Evolutionary conservation across 148 eudicot genomes (phyloP).

Genomic region (Gaultheria prostrata): DNA sequence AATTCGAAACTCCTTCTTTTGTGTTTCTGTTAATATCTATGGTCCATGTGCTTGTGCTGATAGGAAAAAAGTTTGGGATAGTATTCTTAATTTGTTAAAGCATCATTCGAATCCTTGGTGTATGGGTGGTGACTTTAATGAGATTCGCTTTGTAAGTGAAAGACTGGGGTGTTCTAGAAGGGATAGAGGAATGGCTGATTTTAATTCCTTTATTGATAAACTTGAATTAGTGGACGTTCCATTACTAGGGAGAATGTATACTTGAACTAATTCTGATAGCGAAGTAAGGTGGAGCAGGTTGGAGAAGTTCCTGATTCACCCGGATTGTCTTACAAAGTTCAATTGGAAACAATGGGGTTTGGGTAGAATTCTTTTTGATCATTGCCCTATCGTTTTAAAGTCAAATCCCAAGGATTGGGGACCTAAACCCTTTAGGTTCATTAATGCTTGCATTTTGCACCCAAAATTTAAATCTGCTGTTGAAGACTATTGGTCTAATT

Average conservation of each 20-base stretch:
- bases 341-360: not conserved
- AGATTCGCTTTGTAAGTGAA: not conserved
- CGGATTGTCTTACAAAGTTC: too few species aligned
- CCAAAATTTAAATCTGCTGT: too few species aligned
- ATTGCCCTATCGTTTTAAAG: not conserved
- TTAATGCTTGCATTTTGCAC: not conserved
- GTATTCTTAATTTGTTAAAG: too few species aligned
- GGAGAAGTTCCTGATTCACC: not conserved
- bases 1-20: too few species aligned
- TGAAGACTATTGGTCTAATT: not conserved
- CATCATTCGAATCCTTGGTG: not conserved
- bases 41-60: not conserved
- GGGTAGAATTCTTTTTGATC: not conserved
- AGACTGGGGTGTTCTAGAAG: not conserved
- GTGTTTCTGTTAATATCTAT: not conserved
- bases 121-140: not conserved
- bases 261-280: not conserved
- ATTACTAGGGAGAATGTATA: not conserved
- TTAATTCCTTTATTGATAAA: too few species aligned
- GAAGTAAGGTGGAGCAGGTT: not conserved
- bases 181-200: not conserved
- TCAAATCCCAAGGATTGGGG: not conserved
- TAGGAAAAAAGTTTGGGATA: not conserved
- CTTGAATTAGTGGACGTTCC: not conserved
- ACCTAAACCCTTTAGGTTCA: not conserved